Evolutionary conservation across 2,329 filamentous ascomycete species (phyloP).

Genomic region (Aspergillus hiratsukae): DNA sequence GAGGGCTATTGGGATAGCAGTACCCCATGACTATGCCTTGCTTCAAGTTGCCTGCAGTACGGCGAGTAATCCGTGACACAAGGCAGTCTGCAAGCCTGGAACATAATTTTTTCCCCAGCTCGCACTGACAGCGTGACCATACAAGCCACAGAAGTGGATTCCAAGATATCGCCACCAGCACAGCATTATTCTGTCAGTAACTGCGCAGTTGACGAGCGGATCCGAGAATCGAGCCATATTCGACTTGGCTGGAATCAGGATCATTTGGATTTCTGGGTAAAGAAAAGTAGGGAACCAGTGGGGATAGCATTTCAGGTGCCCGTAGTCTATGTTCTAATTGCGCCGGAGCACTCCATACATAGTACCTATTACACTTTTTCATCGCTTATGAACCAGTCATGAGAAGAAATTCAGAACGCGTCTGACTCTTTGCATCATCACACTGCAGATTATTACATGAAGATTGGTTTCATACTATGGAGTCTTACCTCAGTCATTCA

Average conservation of each 20-base stretch:
- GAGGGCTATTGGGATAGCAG: not conserved
- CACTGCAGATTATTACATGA: too few relatives aligned
- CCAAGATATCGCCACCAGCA: not conserved
- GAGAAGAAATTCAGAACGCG: not conserved
- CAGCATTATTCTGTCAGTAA: not conserved
- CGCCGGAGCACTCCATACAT: too few relatives aligned
- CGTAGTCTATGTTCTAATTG: not conserved
- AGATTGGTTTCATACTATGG: not conserved
- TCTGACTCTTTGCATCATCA: too few relatives aligned
- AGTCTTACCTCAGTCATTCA: not conserved
- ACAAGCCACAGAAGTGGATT: not conserved
- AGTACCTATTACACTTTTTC: too few relatives aligned
- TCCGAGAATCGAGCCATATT: not conserved
- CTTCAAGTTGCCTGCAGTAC: not conserved
- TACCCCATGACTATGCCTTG: not conserved
- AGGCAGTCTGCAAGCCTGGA: not conserved
- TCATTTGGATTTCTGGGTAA: not conserved
- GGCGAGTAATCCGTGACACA: not conserved
- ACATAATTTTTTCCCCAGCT: not conserved
- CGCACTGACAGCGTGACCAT: not conserved
- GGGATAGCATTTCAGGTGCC: not conserved
- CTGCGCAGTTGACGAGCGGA: not conserved
- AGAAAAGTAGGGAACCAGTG: not conserved
- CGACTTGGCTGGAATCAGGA: not conserved
- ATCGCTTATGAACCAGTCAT: too few relatives aligned